Evolutionary conservation across 208 protist genomes (phyloP).

Genomic region (Trypanosoma melophagium): DNA sequence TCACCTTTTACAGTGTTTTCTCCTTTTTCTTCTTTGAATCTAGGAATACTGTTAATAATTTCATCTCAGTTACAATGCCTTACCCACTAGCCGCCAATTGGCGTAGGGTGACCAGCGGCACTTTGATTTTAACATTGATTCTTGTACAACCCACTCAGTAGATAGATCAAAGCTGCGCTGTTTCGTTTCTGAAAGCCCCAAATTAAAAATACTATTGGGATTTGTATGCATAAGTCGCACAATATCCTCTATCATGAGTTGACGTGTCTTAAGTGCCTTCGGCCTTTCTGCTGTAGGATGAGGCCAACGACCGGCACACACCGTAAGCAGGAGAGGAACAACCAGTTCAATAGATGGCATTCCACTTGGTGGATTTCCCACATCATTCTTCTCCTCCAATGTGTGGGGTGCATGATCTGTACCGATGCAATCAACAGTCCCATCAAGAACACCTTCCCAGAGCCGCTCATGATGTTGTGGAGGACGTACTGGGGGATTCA

Average conservation of each 20-base stretch:
- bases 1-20: background rate
- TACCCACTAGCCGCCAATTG: conserved; percentile 68
- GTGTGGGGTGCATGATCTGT: conserved; percentile 95
- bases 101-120: conserved; percentile 86
- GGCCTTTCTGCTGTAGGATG: conserved; percentile 58
- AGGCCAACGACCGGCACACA: conserved; percentile 55
- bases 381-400: conserved; percentile 76
- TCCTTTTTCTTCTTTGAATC: background rate
- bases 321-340: conserved; percentile 89
- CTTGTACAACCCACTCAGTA: conserved; percentile 58
- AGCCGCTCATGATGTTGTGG: conserved; percentile 77
- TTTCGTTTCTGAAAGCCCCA: conserved; percentile 33
- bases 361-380: conserved; percentile 80
- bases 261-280: conserved; percentile 33
- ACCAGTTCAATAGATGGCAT: conserved; percentile 92
- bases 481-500: conserved; percentile 84
- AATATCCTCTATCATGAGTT: conserved; percentile 50
- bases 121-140: conserved; percentile 72
- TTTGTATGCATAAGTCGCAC: conserved; percentile 78
- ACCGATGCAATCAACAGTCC: conserved; percentile 91
- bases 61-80: conserved; percentile 26
- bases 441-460: conserved; percentile 86
- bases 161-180: conserved; percentile 47
- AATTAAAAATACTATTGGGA: conserved; percentile 70
- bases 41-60: background rate